Conservation (phyloP, 176 grass and related monocot species). For the Canna indica region DNA sequence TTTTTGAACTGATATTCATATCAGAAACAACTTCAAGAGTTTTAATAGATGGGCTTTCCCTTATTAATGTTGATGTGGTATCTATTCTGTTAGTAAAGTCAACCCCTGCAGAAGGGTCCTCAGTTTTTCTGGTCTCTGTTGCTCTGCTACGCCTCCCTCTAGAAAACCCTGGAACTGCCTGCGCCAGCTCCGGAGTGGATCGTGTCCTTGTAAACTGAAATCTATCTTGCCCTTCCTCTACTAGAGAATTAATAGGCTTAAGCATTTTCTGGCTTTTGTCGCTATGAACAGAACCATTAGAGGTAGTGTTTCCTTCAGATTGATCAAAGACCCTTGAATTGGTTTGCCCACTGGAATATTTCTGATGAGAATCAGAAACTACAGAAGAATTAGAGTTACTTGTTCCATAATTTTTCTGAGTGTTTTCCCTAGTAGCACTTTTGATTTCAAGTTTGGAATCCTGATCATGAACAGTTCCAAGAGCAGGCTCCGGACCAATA, state of each 20-base stretch:
- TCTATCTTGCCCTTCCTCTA: constrained; percentile 40
- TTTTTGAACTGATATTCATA: constrained; percentile 45
- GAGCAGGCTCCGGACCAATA: constrained; percentile 25
- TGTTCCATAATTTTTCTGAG: constrained; percentile 17
- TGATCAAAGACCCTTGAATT: constrained; percentile 40
- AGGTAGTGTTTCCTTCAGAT: constrained; percentile 47
- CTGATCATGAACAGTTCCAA: constrained; percentile 29
- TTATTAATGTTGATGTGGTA: constrained; percentile 39
- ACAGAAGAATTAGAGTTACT: constrained; percentile 16
- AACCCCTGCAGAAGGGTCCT: constrained; percentile 14
- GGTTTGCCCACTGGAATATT: constrained; percentile 26
- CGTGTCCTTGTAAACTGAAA: constrained; percentile 65
- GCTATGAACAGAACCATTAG: constrained; percentile 41
- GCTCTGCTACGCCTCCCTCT: constrained; percentile 30
- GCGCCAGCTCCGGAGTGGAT: constrained; percentile 76
- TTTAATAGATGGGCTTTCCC: constrained; percentile 41
- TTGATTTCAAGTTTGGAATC: constrained; percentile 26
- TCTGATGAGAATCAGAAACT: constrained; percentile 37
- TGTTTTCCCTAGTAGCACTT: constrained; percentile 29
- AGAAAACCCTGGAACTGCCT: constrained; percentile 46
- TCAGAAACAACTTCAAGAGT: constrained; percentile 42
- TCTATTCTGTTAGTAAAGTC: constrained; percentile 49
- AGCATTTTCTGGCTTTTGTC: constrained; percentile 39
- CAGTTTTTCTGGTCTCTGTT: constrained; percentile 30
- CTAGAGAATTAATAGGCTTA: constrained; percentile 28